phyloP scores from a whole-genome alignment of 1,284 basidiomycete species.

The Irpex sp. region DNA sequence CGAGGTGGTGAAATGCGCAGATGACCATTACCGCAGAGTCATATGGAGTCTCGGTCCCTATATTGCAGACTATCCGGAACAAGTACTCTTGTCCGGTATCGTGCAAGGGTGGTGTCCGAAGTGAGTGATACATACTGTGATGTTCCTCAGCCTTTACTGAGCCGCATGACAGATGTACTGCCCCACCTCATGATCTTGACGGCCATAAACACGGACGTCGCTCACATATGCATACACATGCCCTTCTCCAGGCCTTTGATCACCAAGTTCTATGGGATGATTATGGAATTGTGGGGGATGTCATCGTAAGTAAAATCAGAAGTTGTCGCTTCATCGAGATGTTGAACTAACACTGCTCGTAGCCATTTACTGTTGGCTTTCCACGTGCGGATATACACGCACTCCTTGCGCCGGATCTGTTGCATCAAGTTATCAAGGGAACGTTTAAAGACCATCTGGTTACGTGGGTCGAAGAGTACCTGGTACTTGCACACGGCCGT shows the following conservation, averaged over 20 bases:
- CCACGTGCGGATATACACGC: conserved; percentile 12
- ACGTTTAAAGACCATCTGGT: conserved; percentile 26
- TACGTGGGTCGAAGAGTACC: conserved; percentile 22
- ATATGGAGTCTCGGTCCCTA: not conserved
- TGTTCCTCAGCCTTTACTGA: too few species aligned
- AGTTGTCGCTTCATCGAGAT: too few species aligned
- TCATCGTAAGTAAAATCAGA: too few species aligned
- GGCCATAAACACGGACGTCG: too few species aligned
- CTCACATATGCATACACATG: too few species aligned
- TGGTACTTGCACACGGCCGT: conserved; percentile 12
- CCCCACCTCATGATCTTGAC: not conserved
- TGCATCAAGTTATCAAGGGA: conserved; percentile 13
- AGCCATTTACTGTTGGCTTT: conserved; percentile 1
- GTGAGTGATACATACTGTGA: not conserved
- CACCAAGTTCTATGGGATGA: too few species aligned
- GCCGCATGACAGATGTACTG: not conserved
- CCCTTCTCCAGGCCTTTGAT: too few species aligned
- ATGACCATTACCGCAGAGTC: not conserved
- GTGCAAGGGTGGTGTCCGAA: not conserved
- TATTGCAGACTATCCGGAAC: not conserved
- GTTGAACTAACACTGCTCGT: too few species aligned
- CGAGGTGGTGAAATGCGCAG: not conserved
- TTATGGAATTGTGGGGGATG: too few species aligned
- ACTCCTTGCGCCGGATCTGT: conserved; percentile 9
- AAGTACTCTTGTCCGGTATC: not conserved